A percentile compares a stretch with the other conserved stretches of the same genome.
Conservation (phyloP, 176 grass and related monocot species). For the Puya raimondii region DNA sequence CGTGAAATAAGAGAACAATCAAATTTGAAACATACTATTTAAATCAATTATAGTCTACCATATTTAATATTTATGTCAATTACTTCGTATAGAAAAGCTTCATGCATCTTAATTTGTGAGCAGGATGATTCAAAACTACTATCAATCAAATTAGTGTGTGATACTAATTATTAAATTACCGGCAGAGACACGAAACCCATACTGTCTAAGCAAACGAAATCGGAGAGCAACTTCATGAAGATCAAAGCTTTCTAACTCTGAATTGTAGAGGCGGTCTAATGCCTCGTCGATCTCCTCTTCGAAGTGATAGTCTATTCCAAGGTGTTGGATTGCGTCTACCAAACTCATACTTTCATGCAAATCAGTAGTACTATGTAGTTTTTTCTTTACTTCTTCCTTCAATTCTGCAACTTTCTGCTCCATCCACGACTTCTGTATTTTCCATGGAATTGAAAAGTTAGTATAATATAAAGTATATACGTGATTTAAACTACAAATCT, state of each 20-base stretch:
- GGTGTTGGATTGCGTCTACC: constrained; percentile 18
- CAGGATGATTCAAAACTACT: no score
- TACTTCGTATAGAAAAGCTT: no score
- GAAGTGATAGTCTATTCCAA: constrained; percentile 33
- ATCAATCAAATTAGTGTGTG: no score
- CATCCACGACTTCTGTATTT: not conserved
- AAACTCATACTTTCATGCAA: constrained; percentile 16
- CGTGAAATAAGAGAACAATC: no score
- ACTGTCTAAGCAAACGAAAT: constrained; percentile 4
- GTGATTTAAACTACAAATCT: no score
- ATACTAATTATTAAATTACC: not conserved
- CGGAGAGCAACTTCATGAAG: constrained; percentile 1
- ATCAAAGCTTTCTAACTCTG: not conserved
- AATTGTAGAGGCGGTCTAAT: not conserved
- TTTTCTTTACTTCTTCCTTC: not conserved
- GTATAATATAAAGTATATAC: no score
- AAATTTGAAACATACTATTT: no score
- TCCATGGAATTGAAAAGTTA: no score
- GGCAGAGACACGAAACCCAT: not conserved
- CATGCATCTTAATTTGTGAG: no score
- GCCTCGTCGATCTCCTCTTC: constrained; percentile 14
- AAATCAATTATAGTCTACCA: no score
- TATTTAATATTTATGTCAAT: no score
- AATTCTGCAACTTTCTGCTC: not conserved
- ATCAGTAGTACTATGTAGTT: not conserved